Conservation (phyloP, 805 yeast genomes). For the Ogataea parapolymorpha region DNA sequence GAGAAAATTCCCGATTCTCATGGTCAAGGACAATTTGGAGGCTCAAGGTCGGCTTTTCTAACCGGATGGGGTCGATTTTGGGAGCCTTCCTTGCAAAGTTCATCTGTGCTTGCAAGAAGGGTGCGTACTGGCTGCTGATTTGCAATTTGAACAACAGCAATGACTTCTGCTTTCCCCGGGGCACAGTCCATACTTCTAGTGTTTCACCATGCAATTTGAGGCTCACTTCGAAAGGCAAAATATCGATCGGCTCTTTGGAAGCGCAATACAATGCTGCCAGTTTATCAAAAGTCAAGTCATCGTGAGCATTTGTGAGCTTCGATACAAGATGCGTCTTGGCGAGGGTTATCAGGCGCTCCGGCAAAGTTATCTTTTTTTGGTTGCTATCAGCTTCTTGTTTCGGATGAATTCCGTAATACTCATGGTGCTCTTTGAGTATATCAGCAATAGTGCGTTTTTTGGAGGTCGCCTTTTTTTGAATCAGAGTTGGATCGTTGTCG, state of each 20-base stretch:
- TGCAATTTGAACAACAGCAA: conserved; percentile 4
- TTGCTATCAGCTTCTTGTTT: background rate
- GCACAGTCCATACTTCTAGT: conserved; percentile 5
- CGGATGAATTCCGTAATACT: conserved; percentile 13
- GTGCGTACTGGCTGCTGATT: conserved; percentile 9
- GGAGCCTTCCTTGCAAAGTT: conserved; percentile 7
- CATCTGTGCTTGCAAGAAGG: conserved; percentile 13
- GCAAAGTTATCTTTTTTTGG: background rate
- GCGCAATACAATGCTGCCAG: conserved; percentile 1
- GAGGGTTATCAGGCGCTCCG: background rate
- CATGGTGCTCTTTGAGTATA: conserved; percentile 16
- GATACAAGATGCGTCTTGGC: conserved; percentile 5
- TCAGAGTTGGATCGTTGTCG: conserved; percentile 1
- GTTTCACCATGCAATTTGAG: conserved; percentile 4
- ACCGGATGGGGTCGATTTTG: conserved; percentile 2
- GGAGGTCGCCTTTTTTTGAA: conserved; percentile 6
- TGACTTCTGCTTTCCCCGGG: conserved; percentile 10
- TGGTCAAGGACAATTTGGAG: conserved; percentile 1
- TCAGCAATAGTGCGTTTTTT: conserved; percentile 17
- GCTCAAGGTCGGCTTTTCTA: conserved; percentile 1
- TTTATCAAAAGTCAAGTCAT: background rate
- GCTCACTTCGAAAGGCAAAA: conserved; percentile 11
- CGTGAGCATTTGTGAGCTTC: conserved; percentile 2
- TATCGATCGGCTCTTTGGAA: background rate
- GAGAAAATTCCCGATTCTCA: background rate